Percentiles rank a stretch among this genome's conserved stretches.
phyloP scores from a whole-genome alignment of 2,329 filamentous ascomycete species.

The Lecanicillium sp. region DNA sequence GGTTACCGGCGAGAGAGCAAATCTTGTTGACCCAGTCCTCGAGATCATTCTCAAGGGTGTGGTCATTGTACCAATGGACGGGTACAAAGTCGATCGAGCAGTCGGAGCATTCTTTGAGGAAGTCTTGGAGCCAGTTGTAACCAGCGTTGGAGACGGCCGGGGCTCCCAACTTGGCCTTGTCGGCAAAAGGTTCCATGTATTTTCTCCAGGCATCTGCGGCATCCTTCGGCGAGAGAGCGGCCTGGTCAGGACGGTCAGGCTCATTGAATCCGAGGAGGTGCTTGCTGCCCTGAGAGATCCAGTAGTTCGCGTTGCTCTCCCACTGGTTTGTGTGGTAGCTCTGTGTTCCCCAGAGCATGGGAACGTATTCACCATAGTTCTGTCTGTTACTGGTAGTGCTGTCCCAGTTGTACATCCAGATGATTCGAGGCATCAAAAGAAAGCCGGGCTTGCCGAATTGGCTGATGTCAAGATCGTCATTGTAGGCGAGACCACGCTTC shows the following conservation, averaged over 20 bases:
- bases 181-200: constrained; percentile 39
- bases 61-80: constrained; percentile 42
- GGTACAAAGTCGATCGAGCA: constrained; percentile 40
- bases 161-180: constrained; percentile 37
- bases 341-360: constrained; percentile 21
- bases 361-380: constrained; percentile 17
- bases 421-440: constrained; percentile 16
- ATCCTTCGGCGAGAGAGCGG: constrained; percentile 21
- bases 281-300: constrained; percentile 14
- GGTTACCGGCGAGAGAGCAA: constrained; percentile 27
- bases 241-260: constrained; percentile 19
- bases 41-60: constrained; percentile 32
- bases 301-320: constrained; percentile 13
- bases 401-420: constrained; percentile 23
- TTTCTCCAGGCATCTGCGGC: constrained; percentile 34
- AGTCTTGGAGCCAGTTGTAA: constrained; percentile 37
- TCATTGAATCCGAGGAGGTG: constrained; percentile 23
- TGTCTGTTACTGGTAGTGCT: constrained; percentile 19
- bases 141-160: constrained; percentile 43
- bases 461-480: constrained; percentile 19
- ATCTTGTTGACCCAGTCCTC: constrained; percentile 35
- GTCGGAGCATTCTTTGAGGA: constrained; percentile 33
- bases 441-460: constrained; percentile 14
- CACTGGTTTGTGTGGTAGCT: constrained; percentile 16
- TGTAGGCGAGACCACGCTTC: constrained; percentile 18